A percentile compares a stretch with the other conserved stretches of the same genome.
Conservation (phyloP, 768 basidiomycete species). For the Nevesoporus exiguus region DNA sequence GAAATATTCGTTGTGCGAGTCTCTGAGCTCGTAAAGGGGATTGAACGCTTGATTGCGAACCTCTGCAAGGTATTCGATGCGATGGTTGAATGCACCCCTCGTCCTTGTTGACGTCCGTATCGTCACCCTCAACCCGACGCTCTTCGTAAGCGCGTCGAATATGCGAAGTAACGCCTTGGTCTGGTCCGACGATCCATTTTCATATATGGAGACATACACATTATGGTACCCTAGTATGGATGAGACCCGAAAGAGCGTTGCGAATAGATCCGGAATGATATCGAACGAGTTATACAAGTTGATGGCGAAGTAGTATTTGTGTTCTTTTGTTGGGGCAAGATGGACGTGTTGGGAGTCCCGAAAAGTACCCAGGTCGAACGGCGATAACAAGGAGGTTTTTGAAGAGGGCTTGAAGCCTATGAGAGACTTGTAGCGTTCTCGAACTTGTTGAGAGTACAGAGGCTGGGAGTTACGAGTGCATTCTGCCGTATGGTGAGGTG, state of each 20-base stretch:
- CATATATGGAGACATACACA: constrained; percentile 97
- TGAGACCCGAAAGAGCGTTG: constrained; percentile 91
- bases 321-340: constrained; percentile 50
- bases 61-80: constrained; percentile 99
- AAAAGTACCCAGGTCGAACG: constrained; percentile 44
- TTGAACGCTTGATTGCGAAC: constrained; percentile 98
- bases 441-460: constrained; percentile 79
- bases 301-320: constrained; percentile 99
- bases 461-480: constrained; percentile 85
- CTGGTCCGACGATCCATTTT: constrained; percentile 98
- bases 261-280: constrained; percentile 94
- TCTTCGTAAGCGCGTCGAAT: constrained; percentile 87
- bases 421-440: constrained; percentile 80
- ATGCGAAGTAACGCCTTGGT: constrained; percentile 95
- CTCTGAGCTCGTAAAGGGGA: constrained; percentile 90
- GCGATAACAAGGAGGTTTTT: constrained; percentile 57
- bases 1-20: constrained; percentile 89
- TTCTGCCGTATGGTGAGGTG: constrained; percentile 89
- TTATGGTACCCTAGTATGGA: constrained; percentile 95
- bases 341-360: constrained; percentile 40
- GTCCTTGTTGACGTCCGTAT: constrained; percentile 93
- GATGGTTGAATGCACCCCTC: constrained; percentile 95
- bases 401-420: constrained; percentile 70
- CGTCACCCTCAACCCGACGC: constrained; percentile 87
- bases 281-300: constrained; percentile 99